Evolutionary conservation across 148 eudicot genomes (phyloP), one percentile per base, ranked within the genome.

Genomic region (Rhododendron griersonianum): DNA sequence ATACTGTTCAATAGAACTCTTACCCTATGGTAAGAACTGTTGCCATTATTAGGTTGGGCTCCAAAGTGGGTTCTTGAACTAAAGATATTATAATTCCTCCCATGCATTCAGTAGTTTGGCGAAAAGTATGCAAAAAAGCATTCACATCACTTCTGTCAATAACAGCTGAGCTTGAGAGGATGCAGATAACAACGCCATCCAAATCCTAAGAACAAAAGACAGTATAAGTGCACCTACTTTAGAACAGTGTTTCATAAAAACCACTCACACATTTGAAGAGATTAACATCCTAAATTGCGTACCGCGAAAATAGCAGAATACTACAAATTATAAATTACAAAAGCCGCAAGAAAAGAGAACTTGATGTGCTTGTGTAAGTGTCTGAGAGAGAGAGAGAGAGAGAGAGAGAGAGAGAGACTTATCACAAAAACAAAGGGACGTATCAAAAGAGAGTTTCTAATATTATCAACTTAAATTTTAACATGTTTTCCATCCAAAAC

Each of bases 11-110:
- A 39, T 19, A 45, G 47, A 48, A 63, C 28, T 37, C 95, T 92
- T 91, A 95, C 99, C 98, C 89, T n/a, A 91, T 84, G 35, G 92
- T 85, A 77, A 96, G 87, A 84, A 95, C 84, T 78, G 96, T 92
- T 69, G 95, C 90, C 25, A 88, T 82, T 87, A 95, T 89, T 78
- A 86, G 59, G 85, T 90, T 91, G 55, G 93, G 91, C 87, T 93
- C 90, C 92, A 93, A 45, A 88, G 85, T 87, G 83, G 98, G 92
- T 86, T 93, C 92, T 85, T 85, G 91, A 76, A 95, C 92, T 71
- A 88, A 55, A 73, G 98, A 94, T 71, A 92, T 78, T 90, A 95
- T 84, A 75, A 95, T 89, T 81, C 91, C 91, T 83, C 92, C 92
- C 48, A 86, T 83, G 89, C 89, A 95, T 84, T 87, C 92, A 63